These are phyloP conservation scores for Roridomyces roridus DNA, from an alignment of 768 basidiomycete genomes.

Conservation along the genomic window DNA sequence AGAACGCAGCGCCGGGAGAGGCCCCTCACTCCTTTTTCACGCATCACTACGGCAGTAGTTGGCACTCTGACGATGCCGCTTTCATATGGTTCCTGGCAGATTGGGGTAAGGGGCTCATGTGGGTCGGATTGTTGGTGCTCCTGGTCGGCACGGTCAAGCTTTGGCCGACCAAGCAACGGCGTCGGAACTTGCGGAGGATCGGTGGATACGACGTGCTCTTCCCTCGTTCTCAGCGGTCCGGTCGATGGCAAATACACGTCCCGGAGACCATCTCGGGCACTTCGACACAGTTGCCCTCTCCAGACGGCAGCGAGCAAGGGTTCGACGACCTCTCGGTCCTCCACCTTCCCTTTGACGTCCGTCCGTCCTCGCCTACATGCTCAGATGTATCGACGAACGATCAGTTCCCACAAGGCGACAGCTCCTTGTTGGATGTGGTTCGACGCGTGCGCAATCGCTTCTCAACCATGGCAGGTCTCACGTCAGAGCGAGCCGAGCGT, in stretches of 20 bases:
- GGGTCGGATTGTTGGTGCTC: conserved; percentile 77
- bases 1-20: conserved; percentile 85
- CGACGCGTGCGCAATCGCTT: conserved; percentile 64
- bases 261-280: no score
- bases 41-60: conserved; percentile 98
- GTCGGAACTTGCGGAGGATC: conserved; percentile 62
- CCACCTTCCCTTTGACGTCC: conserved; percentile 67
- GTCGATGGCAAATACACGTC: conserved; percentile 77
- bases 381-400: conserved; percentile 55
- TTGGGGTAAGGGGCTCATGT: conserved; percentile 91
- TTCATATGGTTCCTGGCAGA: conserved; percentile 91
- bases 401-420: conserved; percentile 46
- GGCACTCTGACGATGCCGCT: conserved; percentile 98
- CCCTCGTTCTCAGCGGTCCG: conserved; percentile 74
- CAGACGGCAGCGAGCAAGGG: conserved; percentile 42
- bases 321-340: conserved; percentile 64
- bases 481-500: conserved; percentile 41
- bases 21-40: conserved; percentile 93
- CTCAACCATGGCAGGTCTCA: conserved; percentile 49
- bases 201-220: conserved; percentile 81
- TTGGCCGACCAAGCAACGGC: conserved; percentile 62
- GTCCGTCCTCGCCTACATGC: conserved; percentile 60
- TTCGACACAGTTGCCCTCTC: conserved; percentile 56
- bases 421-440: conserved; percentile 59
- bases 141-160: conserved; percentile 70